Conservation (phyloP, 2,329 filamentous ascomycete species). For the Mycosphaerella sp. region DNA sequence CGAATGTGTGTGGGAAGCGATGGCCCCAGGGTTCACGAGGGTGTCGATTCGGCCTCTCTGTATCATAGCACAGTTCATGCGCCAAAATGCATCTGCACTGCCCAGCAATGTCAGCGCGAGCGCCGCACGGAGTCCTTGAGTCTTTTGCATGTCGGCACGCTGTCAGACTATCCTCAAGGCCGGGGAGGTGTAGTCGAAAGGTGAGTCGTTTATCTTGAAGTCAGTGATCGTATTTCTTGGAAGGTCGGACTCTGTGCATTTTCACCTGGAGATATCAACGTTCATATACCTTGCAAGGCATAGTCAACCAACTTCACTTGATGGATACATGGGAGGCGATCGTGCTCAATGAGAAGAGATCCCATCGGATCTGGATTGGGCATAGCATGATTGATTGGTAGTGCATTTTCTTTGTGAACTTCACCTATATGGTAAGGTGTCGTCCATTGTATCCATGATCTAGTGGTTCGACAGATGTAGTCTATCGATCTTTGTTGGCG, state of each 20-base stretch:
- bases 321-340: background rate
- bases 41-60: constrained; percentile 36
- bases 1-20: constrained; percentile 33
- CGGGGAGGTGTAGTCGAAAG: background rate
- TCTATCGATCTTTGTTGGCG: no score
- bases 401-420: no score
- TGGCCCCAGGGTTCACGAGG: constrained; percentile 30
- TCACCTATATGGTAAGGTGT: no score
- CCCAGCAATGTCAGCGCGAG: constrained; percentile 14
- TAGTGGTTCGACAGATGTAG: no score
- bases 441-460: no score
- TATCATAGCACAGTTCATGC: constrained; percentile 33
- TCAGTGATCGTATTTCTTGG: background rate
- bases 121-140: constrained; percentile 1
- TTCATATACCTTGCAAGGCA: background rate
- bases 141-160: constrained; percentile 13
- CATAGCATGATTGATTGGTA: no score
- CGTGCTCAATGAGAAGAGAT: background rate
- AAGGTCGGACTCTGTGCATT: background rate
- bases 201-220: background rate
- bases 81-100: constrained; percentile 33
- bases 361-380: background rate
- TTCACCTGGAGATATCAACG: background rate
- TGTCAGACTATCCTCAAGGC: background rate
- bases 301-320: background rate